Evolutionary conservation across 768 basidiomycete species (phyloP), one percentile per base, ranked within the genome.

Genomic region (Cantharellus cinnabarinus): DNA sequence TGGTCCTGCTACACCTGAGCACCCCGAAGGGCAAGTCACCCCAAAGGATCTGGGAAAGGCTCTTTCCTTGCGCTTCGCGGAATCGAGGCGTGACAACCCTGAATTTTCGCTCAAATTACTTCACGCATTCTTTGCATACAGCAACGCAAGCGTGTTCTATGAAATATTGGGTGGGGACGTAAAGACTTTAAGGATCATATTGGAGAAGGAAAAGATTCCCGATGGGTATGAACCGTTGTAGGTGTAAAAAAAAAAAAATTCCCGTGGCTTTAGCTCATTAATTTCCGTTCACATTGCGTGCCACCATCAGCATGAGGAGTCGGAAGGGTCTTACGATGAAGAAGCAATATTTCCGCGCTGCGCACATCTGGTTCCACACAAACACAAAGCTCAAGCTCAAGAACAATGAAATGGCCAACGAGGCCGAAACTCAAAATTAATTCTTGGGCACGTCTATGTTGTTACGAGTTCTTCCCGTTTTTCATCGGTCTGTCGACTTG

Each of bases 111-210:
- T 42, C 41, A 40, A 5, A 7, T 37, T 15, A 1, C 38, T 37
- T 7, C 56, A 57, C 38, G 15, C 5, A 57, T 86, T 83, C 86
- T 64, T 50, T 59, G 41, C 48, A 41, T 61, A 41, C 59, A 85
- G 83, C 68, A 74, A 65, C 55, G 53, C 80, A 0, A 77, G 82
- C 0, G 81, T 82, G 0, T 62, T 88, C 57, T 68, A 82, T 15
- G 76, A 76, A 1, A 78, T 81, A 57, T 82, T 85, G 63, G 86
- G 83, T 3, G 83, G 85, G 2, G 72, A 74, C n/a, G 65, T 82
- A 3, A 67, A 71, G 4, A 81, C 82, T 59, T 64, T 88, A 42
- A 69, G 75, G 44, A 63, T 74, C 0, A 65, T 83, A 55, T 67
- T 89, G 29, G 66, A 72, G 5, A 81, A 89, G 50, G 85, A 89